Evolutionary conservation across 129 eudicot species (phyloP).

Genomic region (Artemisia argyi): DNA sequence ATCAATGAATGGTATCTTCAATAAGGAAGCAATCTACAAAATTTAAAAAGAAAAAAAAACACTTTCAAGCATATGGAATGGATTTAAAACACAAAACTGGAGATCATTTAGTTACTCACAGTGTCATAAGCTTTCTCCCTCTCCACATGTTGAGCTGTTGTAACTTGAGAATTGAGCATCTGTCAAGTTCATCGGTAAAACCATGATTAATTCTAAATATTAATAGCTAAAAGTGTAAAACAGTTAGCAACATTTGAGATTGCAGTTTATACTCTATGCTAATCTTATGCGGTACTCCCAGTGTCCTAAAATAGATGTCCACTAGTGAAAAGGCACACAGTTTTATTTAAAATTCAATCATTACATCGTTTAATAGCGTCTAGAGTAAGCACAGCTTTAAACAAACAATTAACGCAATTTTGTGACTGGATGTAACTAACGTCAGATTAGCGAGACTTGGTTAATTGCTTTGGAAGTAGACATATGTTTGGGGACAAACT

Average conservation of each 20-base stretch:
- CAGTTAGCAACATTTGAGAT: neutral
- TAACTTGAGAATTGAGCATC: constrained; percentile 94
- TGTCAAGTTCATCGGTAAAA: constrained; percentile 30
- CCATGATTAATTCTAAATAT: neutral
- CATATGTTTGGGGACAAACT: too few species aligned
- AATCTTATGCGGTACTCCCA: too few species aligned
- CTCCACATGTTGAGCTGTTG: constrained; percentile 91
- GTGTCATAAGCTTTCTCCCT: constrained; percentile 94
- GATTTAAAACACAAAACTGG: constrained; percentile 2
- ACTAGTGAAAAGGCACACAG: too few species aligned
- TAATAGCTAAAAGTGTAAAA: neutral
- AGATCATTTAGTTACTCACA: constrained; percentile 63
- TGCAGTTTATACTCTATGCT: too few species aligned
- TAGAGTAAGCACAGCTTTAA: too few species aligned
- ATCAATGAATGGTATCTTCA: constrained; percentile 89
- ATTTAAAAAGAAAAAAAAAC: constrained; percentile 3
- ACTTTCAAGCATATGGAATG: neutral
- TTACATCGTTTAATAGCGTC: too few species aligned
- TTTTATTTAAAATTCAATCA: too few species aligned
- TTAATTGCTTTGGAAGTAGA: too few species aligned
- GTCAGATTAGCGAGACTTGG: too few species aligned
- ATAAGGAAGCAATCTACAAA: constrained; percentile 76
- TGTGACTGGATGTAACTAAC: too few species aligned
- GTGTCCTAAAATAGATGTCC: too few species aligned
- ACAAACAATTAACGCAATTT: too few species aligned